phyloP scores from a whole-genome alignment of 441 rosid species.

The Erodium chrysanthum region DNA sequence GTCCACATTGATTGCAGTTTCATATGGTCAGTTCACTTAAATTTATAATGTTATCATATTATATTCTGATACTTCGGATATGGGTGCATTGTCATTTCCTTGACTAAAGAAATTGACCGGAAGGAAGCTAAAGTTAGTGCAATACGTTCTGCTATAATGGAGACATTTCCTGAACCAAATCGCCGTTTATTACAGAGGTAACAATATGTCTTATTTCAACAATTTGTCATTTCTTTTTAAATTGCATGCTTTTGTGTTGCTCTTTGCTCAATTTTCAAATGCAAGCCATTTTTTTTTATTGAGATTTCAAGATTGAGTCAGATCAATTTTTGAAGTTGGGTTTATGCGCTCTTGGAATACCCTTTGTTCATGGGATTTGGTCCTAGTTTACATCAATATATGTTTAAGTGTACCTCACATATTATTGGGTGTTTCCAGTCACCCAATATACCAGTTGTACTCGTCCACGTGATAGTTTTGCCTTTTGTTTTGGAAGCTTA shows the following conservation, averaged over 20 bases:
- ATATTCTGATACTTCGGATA: not conserved
- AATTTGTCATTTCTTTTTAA: not conserved
- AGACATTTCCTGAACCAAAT: conserved; percentile 96
- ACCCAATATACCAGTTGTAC: too few species aligned
- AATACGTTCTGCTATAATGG: conserved; percentile 74
- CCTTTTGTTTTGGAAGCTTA: too few species aligned
- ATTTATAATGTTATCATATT: not conserved
- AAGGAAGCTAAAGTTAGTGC: conserved; percentile 75
- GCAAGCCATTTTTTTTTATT: not conserved
- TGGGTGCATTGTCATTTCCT: conserved; percentile 18
- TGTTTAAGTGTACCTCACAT: too few species aligned
- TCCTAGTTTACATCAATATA: too few species aligned
- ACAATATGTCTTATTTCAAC: conserved; percentile 2
- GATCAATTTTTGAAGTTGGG: too few species aligned
- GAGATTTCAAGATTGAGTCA: not conserved
- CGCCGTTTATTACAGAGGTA: conserved; percentile 84
- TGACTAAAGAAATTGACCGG: conserved; percentile 64
- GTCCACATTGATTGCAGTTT: not conserved
- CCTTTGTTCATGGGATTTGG: too few species aligned
- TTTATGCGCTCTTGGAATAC: too few species aligned
- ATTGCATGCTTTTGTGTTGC: not conserved
- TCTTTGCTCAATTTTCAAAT: conserved; percentile 2
- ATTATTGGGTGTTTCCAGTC: too few species aligned
- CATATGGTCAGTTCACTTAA: not conserved
- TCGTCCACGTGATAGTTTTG: too few species aligned